These are phyloP conservation scores for Paramecium sonneborni DNA, from an alignment of 73 alveolate genomes.

Conservation along the genomic window DNA sequence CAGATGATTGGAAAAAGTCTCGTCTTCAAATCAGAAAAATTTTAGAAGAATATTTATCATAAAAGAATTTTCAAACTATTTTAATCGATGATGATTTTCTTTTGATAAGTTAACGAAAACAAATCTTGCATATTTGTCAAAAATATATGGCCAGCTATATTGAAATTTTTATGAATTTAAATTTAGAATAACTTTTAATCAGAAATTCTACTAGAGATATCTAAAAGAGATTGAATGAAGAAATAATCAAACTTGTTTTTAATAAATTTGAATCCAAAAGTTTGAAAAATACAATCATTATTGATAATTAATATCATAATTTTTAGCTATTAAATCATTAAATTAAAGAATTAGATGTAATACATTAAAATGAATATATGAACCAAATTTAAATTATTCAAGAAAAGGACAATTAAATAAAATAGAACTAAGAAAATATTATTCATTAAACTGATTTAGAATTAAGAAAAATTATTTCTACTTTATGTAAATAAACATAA, in stretches of 20 bases:
- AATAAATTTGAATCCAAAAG: constrained; percentile 2
- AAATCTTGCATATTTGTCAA: neutral
- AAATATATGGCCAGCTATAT: neutral
- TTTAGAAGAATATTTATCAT: neutral
- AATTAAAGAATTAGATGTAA: neutral
- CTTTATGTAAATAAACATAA: neutral
- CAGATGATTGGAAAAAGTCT: neutral
- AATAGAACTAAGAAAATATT: neutral
- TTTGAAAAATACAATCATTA: neutral
- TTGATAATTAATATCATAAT: neutral
- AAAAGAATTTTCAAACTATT: neutral
- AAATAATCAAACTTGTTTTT: neutral
- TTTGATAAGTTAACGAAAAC: neutral
- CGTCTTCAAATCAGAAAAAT: neutral
- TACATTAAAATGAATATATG: neutral
- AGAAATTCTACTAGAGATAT: neutral
- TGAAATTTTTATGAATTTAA: neutral
- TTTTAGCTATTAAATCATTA: neutral
- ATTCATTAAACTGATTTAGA: neutral
- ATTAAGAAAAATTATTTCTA: neutral
- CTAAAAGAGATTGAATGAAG: neutral
- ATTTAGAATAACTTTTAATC: neutral
- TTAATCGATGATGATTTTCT: constrained; percentile 47
- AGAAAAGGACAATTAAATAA: neutral
- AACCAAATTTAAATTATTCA: neutral